Evolutionary conservation across 306 rosid genomes (phyloP).

Genomic region (Cyclanthera cordifolia): DNA sequence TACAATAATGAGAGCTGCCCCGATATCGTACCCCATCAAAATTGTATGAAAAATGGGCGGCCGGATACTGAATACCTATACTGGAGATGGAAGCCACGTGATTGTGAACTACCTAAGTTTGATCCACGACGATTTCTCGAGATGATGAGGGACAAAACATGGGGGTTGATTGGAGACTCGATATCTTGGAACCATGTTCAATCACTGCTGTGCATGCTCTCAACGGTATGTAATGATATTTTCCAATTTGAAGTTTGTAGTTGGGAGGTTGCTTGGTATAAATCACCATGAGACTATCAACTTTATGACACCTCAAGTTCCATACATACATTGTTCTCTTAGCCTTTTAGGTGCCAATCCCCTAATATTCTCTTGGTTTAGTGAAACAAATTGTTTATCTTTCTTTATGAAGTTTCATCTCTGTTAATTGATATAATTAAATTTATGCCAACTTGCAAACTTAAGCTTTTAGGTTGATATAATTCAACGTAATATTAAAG

Average conservation of each 20-base stretch:
- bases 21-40: conserved; percentile 65
- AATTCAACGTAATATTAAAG: no score
- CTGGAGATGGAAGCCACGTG: conserved; percentile 83
- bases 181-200: conserved; percentile 91
- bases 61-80: conserved; percentile 56
- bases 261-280: background rate
- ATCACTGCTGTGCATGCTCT: conserved; percentile 70
- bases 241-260: background rate
- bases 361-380: background rate
- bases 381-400: background rate
- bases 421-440: no score
- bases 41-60: conserved; percentile 77
- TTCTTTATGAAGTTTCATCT: background rate
- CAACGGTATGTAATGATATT: conserved; percentile 47
- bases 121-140: conserved; percentile 53
- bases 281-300: background rate
- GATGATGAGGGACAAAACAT: conserved; percentile 57
- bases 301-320: background rate
- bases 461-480: no score
- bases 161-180: conserved; percentile 93
- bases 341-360: background rate
- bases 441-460: no score
- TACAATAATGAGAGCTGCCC: conserved; percentile 64
- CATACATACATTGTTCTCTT: background rate
- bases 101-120: conserved; percentile 52